Percentiles rank a stretch among this genome's conserved stretches.
phyloP scores from a whole-genome alignment of 805 yeast genomes.

The Komagataella pseudopastoris region DNA sequence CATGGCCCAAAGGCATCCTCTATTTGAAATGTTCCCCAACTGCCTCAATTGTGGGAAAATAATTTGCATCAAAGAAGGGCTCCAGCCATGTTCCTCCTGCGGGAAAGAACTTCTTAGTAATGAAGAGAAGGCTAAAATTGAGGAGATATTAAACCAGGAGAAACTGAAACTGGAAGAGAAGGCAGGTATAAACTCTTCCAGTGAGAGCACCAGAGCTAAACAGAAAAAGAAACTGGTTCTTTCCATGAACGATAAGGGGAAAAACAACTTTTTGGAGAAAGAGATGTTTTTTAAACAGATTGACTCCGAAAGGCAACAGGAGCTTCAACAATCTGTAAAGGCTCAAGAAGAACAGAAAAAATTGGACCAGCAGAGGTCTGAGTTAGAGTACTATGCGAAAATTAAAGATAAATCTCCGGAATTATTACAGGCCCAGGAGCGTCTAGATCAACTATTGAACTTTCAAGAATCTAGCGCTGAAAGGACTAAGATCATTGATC shows the following conservation, averaged over 20 bases:
- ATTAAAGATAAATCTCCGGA: conserved; percentile 38
- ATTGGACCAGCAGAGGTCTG: conserved; percentile 25
- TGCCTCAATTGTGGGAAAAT: conserved; percentile 92
- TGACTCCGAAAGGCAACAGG: conserved; percentile 32
- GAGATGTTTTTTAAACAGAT: conserved; percentile 47
- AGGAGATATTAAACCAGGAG: conserved; percentile 38
- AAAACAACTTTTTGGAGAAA: conserved; percentile 54
- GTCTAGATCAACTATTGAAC: conserved; percentile 58
- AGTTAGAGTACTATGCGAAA: conserved; percentile 27
- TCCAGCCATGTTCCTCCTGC: conserved; percentile 83
- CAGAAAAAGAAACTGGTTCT: conserved; percentile 38
- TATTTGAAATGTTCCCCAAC: conserved; percentile 84
- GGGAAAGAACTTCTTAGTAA: conserved; percentile 48
- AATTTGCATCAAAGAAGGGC: conserved; percentile 80
- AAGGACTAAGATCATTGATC: conserved; percentile 84
- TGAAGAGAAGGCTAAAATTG: conserved; percentile 49
- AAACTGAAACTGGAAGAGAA: conserved; percentile 26
- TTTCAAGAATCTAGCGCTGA: conserved; percentile 83
- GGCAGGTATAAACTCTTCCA: neutral
- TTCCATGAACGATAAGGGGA: conserved; percentile 44
- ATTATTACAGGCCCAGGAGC: conserved; percentile 52
- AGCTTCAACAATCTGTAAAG: conserved; percentile 18
- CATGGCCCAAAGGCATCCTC: conserved; percentile 78
- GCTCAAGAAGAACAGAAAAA: conserved; percentile 23
- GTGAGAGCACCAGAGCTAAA: conserved; percentile 11